Base-by-base conservation (phyloP, 2,329 filamentous ascomycete species). In the Diaporthe helianthi region DNA sequence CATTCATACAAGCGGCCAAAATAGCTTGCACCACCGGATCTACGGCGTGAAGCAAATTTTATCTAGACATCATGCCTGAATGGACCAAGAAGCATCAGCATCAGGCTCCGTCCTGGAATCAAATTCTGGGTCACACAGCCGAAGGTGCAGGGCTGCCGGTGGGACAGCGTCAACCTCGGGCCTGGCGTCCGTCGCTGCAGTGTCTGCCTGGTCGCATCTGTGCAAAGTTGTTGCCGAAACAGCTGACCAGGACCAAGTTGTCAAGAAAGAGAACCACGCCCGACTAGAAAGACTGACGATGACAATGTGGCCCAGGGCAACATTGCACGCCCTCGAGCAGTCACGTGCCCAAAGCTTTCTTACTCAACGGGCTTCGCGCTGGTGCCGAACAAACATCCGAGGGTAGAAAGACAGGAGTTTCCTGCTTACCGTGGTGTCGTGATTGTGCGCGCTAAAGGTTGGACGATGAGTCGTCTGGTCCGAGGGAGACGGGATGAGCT, bases 361-460 rank as follows among this genome's bases (percentile, higher is more conserved):
- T 49, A 3, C 36, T 9, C 29, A 24, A 29, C 5, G 13, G 10
- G 36, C 36, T 19, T 10, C 13, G 5, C 6, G 44, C 29, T 36
- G n/a, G 13, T 63, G 44, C 24, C 38, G 55, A 46, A 15, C 44
- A 36, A 9, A 33, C 41, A 22, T 8, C 19, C 3, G 33, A 49
- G 44, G 58, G 2, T 6, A 13, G 24, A 36, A 17, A 26, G 58
- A 63, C 58, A 63, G 58, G 58, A 63, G 41, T 41, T 36, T 63
- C 44, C 19, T 49, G 44, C 29, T 49, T 4, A 49, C 13, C 12
- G 47, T 61, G 58, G 58, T 24, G 58, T 63, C 44, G 44, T 44
- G 26, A 36, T 63, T 47, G 44, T 63, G 38, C 58, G 15, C 52
- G 64, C 64, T 66, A 47, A 49, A 65, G 63, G 46, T 49, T 36